These are phyloP conservation scores for Suhomyces emberorum DNA, from an alignment of 805 yeast species.

Conservation along the genomic window DNA sequence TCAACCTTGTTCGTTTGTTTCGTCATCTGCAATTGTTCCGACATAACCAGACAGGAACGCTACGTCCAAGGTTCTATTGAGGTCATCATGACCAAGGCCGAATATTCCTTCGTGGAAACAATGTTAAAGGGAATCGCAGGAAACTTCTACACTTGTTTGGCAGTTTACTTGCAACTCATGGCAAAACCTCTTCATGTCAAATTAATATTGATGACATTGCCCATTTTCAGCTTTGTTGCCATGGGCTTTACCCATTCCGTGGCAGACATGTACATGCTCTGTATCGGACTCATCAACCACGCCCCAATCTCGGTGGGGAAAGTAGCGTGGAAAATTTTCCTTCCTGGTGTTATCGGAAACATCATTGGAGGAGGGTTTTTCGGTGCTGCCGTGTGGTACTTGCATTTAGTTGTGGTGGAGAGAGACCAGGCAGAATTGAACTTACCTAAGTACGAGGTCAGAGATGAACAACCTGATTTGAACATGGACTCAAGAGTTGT, in stretches of 20 bases:
- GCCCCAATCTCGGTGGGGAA: slow-evolving; percentile 60
- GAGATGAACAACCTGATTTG: slow-evolving; percentile 79
- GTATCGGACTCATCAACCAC: slow-evolving; percentile 65
- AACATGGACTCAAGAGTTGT: slow-evolving; percentile 79
- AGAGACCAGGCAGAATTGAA: slow-evolving; percentile 59
- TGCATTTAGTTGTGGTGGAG: slow-evolving; percentile 71
- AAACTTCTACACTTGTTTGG: slow-evolving; percentile 72
- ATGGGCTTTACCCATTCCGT: slow-evolving; percentile 78
- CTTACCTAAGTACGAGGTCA: slow-evolving; percentile 65
- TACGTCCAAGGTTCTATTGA: slow-evolving; percentile 48
- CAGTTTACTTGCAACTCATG: slow-evolving; percentile 72
- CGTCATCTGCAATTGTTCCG: slow-evolving; percentile 57
- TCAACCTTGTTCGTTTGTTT: slow-evolving; percentile 65
- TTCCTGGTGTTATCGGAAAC: slow-evolving; percentile 74
- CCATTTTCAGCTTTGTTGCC: slow-evolving; percentile 74
- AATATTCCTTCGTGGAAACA: slow-evolving; percentile 54
- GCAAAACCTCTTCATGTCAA: slow-evolving; percentile 80
- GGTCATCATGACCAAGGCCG: slow-evolving; percentile 43
- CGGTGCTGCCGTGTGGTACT: slow-evolving; percentile 67
- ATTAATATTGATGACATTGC: slow-evolving; percentile 57
- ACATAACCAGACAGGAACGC: slow-evolving; percentile 38
- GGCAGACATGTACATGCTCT: slow-evolving; percentile 74
- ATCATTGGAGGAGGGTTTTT: slow-evolving; percentile 75
- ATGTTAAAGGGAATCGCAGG: slow-evolving; percentile 72
- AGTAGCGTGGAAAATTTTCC: slow-evolving; percentile 68